These are phyloP conservation scores for Coccinonectria pachysandricola DNA, from an alignment of 2,329 filamentous ascomycete genomes.

Conservation along the genomic window DNA sequence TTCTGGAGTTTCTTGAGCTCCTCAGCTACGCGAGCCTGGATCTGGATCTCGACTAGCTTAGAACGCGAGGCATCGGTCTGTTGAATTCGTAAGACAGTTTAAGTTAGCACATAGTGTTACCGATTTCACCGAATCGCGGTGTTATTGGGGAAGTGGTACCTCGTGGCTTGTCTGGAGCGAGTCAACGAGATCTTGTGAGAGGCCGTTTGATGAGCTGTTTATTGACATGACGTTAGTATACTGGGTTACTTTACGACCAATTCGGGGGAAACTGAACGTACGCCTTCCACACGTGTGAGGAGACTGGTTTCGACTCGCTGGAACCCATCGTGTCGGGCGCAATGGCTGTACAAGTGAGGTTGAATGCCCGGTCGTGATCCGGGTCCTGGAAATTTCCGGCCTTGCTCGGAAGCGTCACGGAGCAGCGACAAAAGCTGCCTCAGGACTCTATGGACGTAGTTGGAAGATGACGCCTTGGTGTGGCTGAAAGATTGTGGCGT, in stretches of 20 bases:
- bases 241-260: too few relatives aligned
- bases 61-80: conserved; percentile 84
- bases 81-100: conserved; percentile 2
- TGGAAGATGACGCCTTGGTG: conserved; percentile 6
- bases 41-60: conserved; percentile 73
- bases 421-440: conserved; percentile 20
- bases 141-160: conserved; percentile 40
- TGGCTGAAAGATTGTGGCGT: conserved; percentile 11
- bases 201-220: conserved; percentile 35
- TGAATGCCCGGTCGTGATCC: conserved; percentile 20
- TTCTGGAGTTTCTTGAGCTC: conserved; percentile 75
- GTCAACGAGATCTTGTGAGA: conserved; percentile 76
- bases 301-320: conserved; percentile 42
- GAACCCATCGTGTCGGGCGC: conserved; percentile 42
- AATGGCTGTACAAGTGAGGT: conserved; percentile 24
- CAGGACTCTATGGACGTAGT: conserved; percentile 14
- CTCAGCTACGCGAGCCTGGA: conserved; percentile 75
- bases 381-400: conserved; percentile 25
- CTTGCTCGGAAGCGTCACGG: conserved; percentile 24
- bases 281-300: conserved; percentile 43
- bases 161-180: conserved; percentile 76
- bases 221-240: conserved; percentile 16
- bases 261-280: conserved; percentile 28
- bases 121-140: neutral
- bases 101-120: conserved; percentile 6